These are phyloP conservation scores for Leccinum barrowsii DNA, from an alignment of 768 basidiomycete genomes.

Conservation along the genomic window DNA sequence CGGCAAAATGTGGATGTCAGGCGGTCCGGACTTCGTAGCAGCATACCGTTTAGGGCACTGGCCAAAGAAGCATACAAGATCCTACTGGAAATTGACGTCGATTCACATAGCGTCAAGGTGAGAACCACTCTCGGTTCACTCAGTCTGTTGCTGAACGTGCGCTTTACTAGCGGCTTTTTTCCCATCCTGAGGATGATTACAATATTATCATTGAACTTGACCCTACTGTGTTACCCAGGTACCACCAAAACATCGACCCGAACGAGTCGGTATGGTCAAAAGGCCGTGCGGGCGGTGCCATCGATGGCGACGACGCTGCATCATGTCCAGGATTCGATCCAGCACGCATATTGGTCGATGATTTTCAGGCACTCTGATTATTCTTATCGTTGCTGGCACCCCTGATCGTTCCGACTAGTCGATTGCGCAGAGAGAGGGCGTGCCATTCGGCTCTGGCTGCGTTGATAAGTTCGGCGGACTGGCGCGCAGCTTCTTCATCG, in stretches of 20 bases:
- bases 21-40: conserved; percentile 64
- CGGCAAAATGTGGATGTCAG: conserved; percentile 74
- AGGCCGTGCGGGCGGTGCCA: conserved; percentile 22
- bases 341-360: conserved; percentile 56
- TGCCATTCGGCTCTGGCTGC: too few relatives aligned
- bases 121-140: background rate
- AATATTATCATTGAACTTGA: conserved; percentile 81
- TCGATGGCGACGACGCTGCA: conserved; percentile 30
- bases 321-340: conserved; percentile 80
- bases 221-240: conserved; percentile 59
- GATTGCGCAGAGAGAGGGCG: conserved; percentile 18
- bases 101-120: conserved; percentile 60
- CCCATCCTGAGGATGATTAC: conserved; percentile 81
- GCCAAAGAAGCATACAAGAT: conserved; percentile 72
- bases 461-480: too few relatives aligned
- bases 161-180: conserved; percentile 66
- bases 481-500: too few relatives aligned
- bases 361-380: conserved; percentile 53
- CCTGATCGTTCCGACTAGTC: conserved; percentile 40
- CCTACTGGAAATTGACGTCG: conserved; percentile 51
- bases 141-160: background rate
- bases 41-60: conserved; percentile 69
- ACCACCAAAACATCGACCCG: conserved; percentile 64
- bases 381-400: background rate
- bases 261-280: conserved; percentile 46